Percentiles rank a stretch among this genome's conserved stretches.
Evolutionary conservation across 371 early-diverging fungal genomes (phyloP).

Genomic region (Mortierella sp.): DNA sequence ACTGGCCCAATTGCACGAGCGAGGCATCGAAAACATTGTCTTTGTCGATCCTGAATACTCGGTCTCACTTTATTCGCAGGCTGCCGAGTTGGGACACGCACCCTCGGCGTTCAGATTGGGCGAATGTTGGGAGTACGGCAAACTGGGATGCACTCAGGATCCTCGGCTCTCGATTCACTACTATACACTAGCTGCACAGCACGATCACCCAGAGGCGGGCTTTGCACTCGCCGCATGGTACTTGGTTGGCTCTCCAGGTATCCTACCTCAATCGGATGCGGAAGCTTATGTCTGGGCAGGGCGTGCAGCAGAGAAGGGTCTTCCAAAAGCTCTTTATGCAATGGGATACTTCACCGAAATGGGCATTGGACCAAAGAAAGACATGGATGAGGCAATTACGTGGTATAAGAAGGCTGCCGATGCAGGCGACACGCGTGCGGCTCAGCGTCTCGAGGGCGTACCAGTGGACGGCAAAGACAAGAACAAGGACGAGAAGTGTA

Average conservation of each 20-base stretch:
- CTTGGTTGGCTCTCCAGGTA: constrained; percentile 82
- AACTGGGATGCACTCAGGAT: constrained; percentile 72
- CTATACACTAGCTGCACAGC: constrained; percentile 85
- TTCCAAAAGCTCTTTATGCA: constrained; percentile 90
- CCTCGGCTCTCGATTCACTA: constrained; percentile 77
- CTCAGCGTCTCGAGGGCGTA: constrained; percentile 61
- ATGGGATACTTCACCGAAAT: constrained; percentile 88
- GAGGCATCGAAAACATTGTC: constrained; percentile 75
- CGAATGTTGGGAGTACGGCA: constrained; percentile 84
- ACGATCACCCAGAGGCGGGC: constrained; percentile 91
- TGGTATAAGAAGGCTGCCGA: constrained; percentile 88
- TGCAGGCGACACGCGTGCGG: constrained; percentile 85
- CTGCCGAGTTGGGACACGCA: constrained; percentile 82
- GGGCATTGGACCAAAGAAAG: constrained; percentile 79
- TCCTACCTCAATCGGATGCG: constrained; percentile 84
- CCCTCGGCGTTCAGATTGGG: constrained; percentile 82
- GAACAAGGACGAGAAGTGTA: constrained; percentile 53
- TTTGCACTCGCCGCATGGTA: constrained; percentile 93
- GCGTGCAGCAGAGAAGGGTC: constrained; percentile 85
- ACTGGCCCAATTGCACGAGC: constrained; percentile 77
- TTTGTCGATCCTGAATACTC: constrained; percentile 82
- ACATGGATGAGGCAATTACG: constrained; percentile 73
- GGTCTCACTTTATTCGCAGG: constrained; percentile 75
- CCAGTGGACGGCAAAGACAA: constrained; percentile 48
- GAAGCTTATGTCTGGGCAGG: constrained; percentile 92